A percentile compares a stretch with the other conserved stretches of the same genome.
These are phyloP conservation scores for Ambrosia artemisiifolia DNA, from an alignment of 129 eudicot species.

Conservation along the genomic window DNA sequence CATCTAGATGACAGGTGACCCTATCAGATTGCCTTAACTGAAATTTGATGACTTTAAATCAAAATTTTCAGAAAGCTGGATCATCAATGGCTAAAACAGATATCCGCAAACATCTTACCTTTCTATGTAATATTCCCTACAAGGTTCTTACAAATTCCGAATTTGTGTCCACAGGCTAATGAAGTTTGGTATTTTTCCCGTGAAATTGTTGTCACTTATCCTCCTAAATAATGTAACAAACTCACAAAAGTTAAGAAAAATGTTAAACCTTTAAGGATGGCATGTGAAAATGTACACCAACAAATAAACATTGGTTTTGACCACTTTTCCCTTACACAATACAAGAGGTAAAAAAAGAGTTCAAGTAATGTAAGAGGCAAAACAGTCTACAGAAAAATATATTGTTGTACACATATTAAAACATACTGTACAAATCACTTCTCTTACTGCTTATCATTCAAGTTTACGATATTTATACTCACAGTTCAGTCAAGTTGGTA, in stretches of 20 bases:
- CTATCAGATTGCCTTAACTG: not conserved
- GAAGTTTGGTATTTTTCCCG: slow-evolving; percentile 65
- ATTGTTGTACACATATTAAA: not conserved
- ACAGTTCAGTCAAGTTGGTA: slow-evolving; percentile 58
- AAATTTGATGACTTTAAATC: not conserved
- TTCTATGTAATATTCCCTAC: not conserved
- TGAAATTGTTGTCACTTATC: slow-evolving; percentile 66
- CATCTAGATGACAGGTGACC: not conserved
- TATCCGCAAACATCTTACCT: not conserved
- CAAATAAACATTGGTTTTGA: not conserved
- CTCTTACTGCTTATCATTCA: slow-evolving; percentile 2
- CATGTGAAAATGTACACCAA: not conserved
- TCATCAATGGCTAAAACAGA: too few species aligned
- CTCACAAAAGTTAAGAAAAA: slow-evolving; percentile 9
- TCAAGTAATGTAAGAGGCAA: not conserved
- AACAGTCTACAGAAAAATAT: not conserved
- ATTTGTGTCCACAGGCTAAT: slow-evolving; percentile 60
- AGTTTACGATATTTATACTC: slow-evolving; percentile 28
- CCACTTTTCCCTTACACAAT: not conserved
- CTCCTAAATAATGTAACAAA: slow-evolving; percentile 42
- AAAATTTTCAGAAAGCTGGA: not conserved
- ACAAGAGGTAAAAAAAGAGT: not conserved
- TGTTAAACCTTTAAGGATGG: slow-evolving; percentile 1
- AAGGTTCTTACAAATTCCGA: slow-evolving; percentile 62
- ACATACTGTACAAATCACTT: not conserved